Base-by-base conservation (phyloP, 2,329 filamentous ascomycete genomes). In the Epicoccum sorghinum region DNA sequence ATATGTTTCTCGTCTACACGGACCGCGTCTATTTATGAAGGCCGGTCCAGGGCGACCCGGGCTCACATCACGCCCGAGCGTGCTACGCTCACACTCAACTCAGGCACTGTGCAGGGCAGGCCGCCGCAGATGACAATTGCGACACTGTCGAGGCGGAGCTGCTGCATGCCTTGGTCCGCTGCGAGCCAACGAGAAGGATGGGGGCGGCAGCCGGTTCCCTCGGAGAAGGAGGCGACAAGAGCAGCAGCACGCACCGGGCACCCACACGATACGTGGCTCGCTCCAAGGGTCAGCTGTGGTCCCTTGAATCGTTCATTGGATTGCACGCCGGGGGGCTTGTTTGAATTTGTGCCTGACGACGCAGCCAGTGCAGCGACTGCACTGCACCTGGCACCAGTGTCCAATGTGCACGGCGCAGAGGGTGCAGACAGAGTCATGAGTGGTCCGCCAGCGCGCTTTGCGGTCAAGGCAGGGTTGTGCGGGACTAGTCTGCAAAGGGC, bases 221-320 rank as follows among this genome's bases (percentile, higher is more conserved):
- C 57, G 56, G 53, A 47, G 40, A 49, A 18, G 53, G 42, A 54
- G 58, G 54, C 57, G 45, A 53, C 45, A 53, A 53, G 48, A 47
- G 51, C 48, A 49, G 44, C 37, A 7, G 29, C 29, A n/a, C 18
- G 18, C 18, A 18, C 18, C 18, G 18, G 18, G 27, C 46, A 42
- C 38, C 51, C 47, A 36, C 48, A 54, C 58, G 43, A 60, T 66
- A 68, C 64, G 66, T 71, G 66, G 68, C 69, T 65, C 62, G 57
- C 65, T 53, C 57, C 54, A 57, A 49, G 63, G 59, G 52, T 52
- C 57, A 59, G 60, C 59, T 37, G 64, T 45, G 56, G 59, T 65
- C 60, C 62, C 61, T 68, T 60, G 53, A 47, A 39, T 45, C 57
- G 61, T 65, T 66, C 59, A 66, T 68, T 63, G 62, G 64, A 52